A percentile compares a stretch with the other conserved stretches of the same genome.
Evolutionary conservation across 73 alveolate species (phyloP).

Genomic region (Uronychia setigera): DNA sequence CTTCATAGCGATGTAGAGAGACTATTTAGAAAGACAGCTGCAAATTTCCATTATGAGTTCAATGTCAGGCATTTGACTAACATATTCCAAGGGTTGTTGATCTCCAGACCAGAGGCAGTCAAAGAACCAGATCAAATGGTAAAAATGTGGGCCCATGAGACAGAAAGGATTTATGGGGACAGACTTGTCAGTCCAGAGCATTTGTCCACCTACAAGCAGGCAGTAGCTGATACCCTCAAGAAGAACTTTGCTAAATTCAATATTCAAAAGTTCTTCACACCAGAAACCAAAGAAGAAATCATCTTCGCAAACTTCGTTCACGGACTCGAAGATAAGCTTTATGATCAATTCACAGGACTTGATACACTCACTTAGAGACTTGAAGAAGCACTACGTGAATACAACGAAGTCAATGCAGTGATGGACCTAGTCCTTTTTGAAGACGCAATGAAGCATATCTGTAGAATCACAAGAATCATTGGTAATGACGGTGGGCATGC

Average conservation of each 20-base stretch:
- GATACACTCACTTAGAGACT: conserved; percentile 64
- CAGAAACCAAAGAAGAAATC: conserved; percentile 98
- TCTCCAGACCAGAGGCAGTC: conserved; percentile 91
- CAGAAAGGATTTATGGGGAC: conserved; percentile 99
- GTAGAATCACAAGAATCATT: conserved; percentile 98
- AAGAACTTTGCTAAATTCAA: conserved; percentile 85
- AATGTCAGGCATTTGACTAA: conserved; percentile 99
- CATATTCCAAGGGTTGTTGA: conserved; percentile 98
- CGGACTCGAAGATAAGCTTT: conserved; percentile 92
- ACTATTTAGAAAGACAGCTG: conserved; percentile 99
- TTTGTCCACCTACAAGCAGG: conserved; percentile 77
- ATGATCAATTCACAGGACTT: conserved; percentile 62
- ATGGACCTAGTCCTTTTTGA: conserved; percentile 99
- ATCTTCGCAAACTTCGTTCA: conserved; percentile 98
- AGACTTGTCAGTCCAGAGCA: conserved; percentile 94
- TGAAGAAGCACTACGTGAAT: conserved; percentile 97
- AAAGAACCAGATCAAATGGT: conserved; percentile 96
- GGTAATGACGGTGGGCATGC: conserved; percentile 99
- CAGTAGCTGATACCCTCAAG: conserved; percentile 74
- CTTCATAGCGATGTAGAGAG: conserved; percentile 96
- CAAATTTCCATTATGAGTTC: conserved; percentile 99
- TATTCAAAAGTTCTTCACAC: conserved; percentile 80
- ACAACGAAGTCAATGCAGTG: conserved; percentile 98
- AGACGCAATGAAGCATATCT: conserved; percentile 99
- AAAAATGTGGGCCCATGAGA: conserved; percentile 99